phyloP scores from a whole-genome alignment of 2,329 filamentous ascomycete genomes.

The Fusarium nurragi region DNA sequence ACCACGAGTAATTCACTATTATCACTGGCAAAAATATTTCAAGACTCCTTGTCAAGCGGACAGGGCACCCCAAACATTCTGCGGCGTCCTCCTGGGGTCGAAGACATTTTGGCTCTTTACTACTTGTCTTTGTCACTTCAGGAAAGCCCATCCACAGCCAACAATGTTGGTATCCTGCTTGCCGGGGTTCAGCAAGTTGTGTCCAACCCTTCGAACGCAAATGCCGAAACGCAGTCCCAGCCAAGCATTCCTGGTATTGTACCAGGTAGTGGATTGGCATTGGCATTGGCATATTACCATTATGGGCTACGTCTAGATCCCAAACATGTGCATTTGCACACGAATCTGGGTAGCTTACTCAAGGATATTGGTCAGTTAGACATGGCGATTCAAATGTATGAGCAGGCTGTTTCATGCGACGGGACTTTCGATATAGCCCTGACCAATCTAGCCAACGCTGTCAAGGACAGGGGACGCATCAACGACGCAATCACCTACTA shows the following conservation, averaged over 20 bases:
- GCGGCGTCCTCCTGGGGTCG: slow-evolving; percentile 77
- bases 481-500: slow-evolving; percentile 94
- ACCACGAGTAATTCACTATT: slow-evolving; percentile 96
- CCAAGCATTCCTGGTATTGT: slow-evolving; percentile 77
- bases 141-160: slow-evolving; percentile 95
- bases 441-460: slow-evolving; percentile 95
- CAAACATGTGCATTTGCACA: slow-evolving; percentile 94
- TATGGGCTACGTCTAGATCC: slow-evolving; percentile 89
- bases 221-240: slow-evolving; percentile 32
- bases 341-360: slow-evolving; percentile 91
- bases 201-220: slow-evolving; percentile 45
- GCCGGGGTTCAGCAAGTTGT: slow-evolving; percentile 83
- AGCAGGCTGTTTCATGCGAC: slow-evolving; percentile 91
- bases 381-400: slow-evolving; percentile 95
- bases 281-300: slow-evolving; percentile 94
- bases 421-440: slow-evolving; percentile 96
- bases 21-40: slow-evolving; percentile 96
- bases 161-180: slow-evolving; percentile 97
- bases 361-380: slow-evolving; percentile 96
- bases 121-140: slow-evolving; percentile 95
- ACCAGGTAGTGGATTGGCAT: slow-evolving; percentile 84
- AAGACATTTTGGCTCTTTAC: slow-evolving; percentile 93
- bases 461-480: slow-evolving; percentile 94
- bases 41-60: slow-evolving; percentile 89
- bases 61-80: slow-evolving; percentile 63